Percentiles rank a stretch among this genome's conserved stretches.
Conservation (phyloP, 352 stramenopile genomes). For the Phytophthora sp. region DNA sequence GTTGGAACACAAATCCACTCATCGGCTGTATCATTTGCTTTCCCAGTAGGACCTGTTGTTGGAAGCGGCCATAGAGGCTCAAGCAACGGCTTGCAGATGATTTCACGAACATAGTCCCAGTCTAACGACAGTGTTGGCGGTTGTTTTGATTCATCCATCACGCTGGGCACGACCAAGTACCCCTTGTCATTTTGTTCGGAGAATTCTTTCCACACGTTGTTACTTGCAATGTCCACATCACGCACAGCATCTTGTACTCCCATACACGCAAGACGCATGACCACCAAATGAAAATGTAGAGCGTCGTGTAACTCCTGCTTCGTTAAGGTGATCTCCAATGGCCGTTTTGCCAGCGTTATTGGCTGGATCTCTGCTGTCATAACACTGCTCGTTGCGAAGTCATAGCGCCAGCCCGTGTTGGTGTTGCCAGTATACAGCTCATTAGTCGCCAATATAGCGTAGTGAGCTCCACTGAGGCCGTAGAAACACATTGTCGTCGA, state of each 20-base stretch:
- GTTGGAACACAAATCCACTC: slow-evolving; percentile 84
- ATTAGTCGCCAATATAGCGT: slow-evolving; percentile 79
- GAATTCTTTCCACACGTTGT: slow-evolving; percentile 82
- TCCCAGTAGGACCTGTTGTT: slow-evolving; percentile 8
- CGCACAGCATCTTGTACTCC: slow-evolving; percentile 72
- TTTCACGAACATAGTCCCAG: slow-evolving; percentile 70
- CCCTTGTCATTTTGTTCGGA: slow-evolving; percentile 90
- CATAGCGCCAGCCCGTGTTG: slow-evolving; percentile 80
- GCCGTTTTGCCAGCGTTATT: slow-evolving; percentile 63
- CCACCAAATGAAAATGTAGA: slow-evolving; percentile 79
- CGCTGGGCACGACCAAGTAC: slow-evolving; percentile 80
- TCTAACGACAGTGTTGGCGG: slow-evolving; percentile 47
- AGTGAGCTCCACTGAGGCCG: slow-evolving; percentile 63
- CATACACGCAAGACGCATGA: slow-evolving; percentile 85
- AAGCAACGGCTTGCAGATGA: slow-evolving; percentile 68
- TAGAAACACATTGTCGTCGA: slow-evolving; percentile 84
- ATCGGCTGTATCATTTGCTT: slow-evolving; percentile 19
- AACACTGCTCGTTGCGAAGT: slow-evolving; percentile 81
- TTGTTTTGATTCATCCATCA: slow-evolving; percentile 32
- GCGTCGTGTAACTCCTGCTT: slow-evolving; percentile 64
- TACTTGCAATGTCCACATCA: slow-evolving; percentile 63
- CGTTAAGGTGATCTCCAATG: slow-evolving; percentile 49
- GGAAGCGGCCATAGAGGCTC: slow-evolving; percentile 74
- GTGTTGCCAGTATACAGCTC: slow-evolving; percentile 84
- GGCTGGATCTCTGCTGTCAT: slow-evolving; percentile 68